Evolutionary conservation across 2,329 filamentous ascomycete genomes (phyloP).

Genomic region (Pezizomycotina sp.): DNA sequence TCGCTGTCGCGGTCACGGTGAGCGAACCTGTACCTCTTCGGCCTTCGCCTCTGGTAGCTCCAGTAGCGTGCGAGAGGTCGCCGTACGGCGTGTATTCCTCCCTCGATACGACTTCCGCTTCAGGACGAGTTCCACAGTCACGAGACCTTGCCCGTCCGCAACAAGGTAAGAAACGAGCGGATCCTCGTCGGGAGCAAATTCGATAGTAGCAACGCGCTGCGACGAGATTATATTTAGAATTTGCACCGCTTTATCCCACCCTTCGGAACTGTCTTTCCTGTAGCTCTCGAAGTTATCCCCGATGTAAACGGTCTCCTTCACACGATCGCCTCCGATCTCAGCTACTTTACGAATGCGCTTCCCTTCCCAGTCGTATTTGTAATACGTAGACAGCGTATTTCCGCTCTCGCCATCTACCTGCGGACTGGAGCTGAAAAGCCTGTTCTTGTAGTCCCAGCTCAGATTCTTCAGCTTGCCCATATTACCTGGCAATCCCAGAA

Average conservation of each 20-base stretch:
- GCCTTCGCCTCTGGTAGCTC: constrained; percentile 10
- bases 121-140: too few relatives aligned
- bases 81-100: too few relatives aligned
- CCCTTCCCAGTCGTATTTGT: constrained; percentile 22
- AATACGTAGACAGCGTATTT: constrained; percentile 22
- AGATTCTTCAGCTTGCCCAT: neutral
- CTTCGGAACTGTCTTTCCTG: constrained; percentile 10
- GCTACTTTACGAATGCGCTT: constrained; percentile 24
- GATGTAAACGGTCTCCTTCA: constrained; percentile 3
- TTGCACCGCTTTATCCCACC: neutral
- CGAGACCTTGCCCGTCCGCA: too few relatives aligned
- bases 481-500: constrained; percentile 4
- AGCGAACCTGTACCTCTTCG: constrained; percentile 24
- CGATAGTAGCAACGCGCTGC: neutral
- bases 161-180: too few relatives aligned
- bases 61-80: too few relatives aligned
- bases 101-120: too few relatives aligned
- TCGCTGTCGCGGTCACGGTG: constrained; percentile 24
- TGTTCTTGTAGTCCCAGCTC: constrained; percentile 13
- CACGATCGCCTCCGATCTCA: constrained; percentile 10
- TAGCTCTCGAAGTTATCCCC: constrained; percentile 13
- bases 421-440: constrained; percentile 5
- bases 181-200: constrained; percentile 6
- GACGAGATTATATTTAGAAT: neutral
- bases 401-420: constrained; percentile 3